Evolutionary conservation across 495 filamentous ascomycete genomes (phyloP).

Genomic region (Hypoxylon cercidicola): DNA sequence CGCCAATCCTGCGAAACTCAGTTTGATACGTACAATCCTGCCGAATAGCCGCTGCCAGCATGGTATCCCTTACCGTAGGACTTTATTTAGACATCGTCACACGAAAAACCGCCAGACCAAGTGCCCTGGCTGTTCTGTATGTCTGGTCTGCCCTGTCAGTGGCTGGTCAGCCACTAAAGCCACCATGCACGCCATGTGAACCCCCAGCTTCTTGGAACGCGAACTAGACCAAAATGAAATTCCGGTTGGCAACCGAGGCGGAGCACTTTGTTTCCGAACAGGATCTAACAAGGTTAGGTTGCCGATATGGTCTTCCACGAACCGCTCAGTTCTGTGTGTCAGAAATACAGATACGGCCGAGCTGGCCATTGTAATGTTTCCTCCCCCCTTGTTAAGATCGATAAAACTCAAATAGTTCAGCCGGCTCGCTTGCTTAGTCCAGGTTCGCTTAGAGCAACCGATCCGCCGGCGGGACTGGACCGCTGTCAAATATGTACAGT

Average conservation of each 20-base stretch:
- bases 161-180: constrained; percentile 7
- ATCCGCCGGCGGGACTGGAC: constrained; percentile 12
- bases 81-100: neutral
- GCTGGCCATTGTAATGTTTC: no score
- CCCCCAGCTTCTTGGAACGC: constrained; percentile 53
- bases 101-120: constrained; percentile 1
- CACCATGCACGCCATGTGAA: constrained; percentile 53
- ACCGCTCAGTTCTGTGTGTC: no score
- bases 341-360: no score
- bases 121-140: neutral
- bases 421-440: neutral
- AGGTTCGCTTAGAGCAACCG: constrained; percentile 14
- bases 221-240: constrained; percentile 24
- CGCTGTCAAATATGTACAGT: constrained; percentile 24
- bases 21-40: no score
- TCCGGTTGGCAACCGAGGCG: constrained; percentile 29
- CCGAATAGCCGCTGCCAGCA: no score
- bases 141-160: neutral
- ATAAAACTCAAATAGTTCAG: neutral
- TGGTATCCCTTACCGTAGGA: neutral
- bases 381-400: neutral
- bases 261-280: constrained; percentile 31
- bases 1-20: neutral
- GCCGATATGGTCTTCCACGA: no score
- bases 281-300: neutral